Evolutionary conservation across 768 basidiomycete genomes (phyloP).

Genomic region (Lepiota brunneoincarnata): DNA sequence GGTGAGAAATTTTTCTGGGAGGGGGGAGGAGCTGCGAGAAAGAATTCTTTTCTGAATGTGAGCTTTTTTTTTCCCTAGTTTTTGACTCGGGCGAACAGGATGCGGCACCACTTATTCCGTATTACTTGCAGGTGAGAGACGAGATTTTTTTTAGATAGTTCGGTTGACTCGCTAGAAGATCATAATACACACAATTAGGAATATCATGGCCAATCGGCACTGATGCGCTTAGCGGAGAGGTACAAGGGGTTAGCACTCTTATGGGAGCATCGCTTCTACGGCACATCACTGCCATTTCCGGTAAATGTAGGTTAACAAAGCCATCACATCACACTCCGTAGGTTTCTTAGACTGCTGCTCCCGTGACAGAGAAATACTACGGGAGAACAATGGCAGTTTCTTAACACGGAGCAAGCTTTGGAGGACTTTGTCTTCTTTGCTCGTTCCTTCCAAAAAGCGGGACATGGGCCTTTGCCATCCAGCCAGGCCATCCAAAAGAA

Average conservation of each 20-base stretch:
- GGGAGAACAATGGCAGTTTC: slow-evolving; percentile 41
- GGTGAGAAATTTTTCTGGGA: slow-evolving; percentile 24
- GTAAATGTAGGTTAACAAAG: slow-evolving; percentile 32
- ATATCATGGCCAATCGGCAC: slow-evolving; percentile 46
- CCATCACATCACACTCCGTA: not conserved
- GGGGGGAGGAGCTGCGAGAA: not conserved
- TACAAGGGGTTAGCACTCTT: slow-evolving; percentile 45
- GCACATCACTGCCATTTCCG: slow-evolving; percentile 44
- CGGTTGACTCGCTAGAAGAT: not conserved
- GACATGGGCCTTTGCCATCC: not conserved
- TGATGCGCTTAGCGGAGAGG: slow-evolving; percentile 44
- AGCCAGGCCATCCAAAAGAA: slow-evolving; percentile 4
- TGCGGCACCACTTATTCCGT: slow-evolving; percentile 43
- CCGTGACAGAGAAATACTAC: slow-evolving; percentile 39
- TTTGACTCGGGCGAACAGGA: slow-evolving; percentile 53
- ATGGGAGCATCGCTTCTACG: slow-evolving; percentile 53
- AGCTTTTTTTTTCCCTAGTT: slow-evolving; percentile 30
- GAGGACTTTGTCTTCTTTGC: slow-evolving; percentile 51
- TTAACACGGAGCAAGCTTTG: slow-evolving; percentile 47
- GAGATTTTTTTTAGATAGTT: not conserved
- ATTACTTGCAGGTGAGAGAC: slow-evolving; percentile 36
- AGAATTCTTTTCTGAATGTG: not conserved
- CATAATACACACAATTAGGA: slow-evolving; percentile 24
- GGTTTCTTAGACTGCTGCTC: not conserved
- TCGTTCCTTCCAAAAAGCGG: slow-evolving; percentile 28